Percentiles rank a stretch among this genome's conserved stretches.
Evolutionary conservation across 441 rosid species (phyloP).

Genomic region (Jatropha multifida): DNA sequence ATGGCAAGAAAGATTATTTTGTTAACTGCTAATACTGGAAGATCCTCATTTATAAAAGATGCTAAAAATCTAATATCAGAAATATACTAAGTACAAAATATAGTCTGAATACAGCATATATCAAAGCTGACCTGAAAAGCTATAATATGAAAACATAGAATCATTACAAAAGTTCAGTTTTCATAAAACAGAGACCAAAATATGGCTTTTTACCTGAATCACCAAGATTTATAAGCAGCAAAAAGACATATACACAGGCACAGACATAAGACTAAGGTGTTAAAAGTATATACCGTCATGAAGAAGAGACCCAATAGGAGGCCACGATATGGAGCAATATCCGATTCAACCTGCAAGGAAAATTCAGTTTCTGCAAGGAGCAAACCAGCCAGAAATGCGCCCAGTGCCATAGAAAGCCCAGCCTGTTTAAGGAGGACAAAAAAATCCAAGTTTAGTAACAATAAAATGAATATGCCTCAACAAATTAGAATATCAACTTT

Average conservation of each 20-base stretch:
- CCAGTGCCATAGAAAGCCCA: constrained; percentile 99
- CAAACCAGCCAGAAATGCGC: constrained; percentile 98
- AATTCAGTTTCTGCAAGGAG: constrained; percentile 99
- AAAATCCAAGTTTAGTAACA: constrained; percentile 20
- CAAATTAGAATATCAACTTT: constrained; percentile 24
- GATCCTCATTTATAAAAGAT: constrained; percentile 25
- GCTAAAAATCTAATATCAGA: constrained; percentile 12
- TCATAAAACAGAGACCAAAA: background rate
- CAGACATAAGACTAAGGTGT: background rate
- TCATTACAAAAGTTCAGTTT: background rate
- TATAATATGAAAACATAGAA: background rate
- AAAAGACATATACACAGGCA: background rate
- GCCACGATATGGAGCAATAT: constrained; percentile 99
- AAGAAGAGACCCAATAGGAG: constrained; percentile 97
- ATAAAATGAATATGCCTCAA: constrained; percentile 5
- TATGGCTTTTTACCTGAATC: background rate
- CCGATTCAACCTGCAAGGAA: constrained; percentile 99
- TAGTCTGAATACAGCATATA: background rate
- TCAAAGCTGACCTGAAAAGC: constrained; percentile 13
- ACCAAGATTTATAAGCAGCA: background rate
- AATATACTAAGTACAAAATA: background rate
- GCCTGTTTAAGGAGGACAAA: constrained; percentile 57
- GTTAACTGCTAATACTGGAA: constrained; percentile 29
- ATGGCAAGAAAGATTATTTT: constrained; percentile 22
- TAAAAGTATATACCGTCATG: constrained; percentile 74